Evolutionary conservation across 2,329 filamentous ascomycete species (phyloP), one percentile per base, ranked within the genome.

Genomic region (Exophiala mesophila): DNA sequence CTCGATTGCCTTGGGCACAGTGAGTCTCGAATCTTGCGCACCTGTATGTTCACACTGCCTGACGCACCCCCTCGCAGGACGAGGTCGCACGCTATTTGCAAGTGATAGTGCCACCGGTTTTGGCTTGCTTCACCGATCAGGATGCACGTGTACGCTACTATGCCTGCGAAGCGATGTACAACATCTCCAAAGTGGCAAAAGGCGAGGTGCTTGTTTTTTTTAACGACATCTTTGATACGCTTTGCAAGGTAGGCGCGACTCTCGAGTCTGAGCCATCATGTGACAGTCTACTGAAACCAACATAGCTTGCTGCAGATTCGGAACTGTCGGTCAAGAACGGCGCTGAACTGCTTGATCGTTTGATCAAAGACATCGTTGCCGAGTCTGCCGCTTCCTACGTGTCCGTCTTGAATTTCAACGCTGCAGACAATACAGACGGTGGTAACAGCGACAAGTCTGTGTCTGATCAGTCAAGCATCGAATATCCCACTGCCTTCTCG

Each of bases 91-190:
- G 83, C 48, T 96, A 97, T 63, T 76, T 98, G 37, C 83, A 88
- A 60, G 83, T 89, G 57, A 97, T 98, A 56, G 90, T 98, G 0
- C 90, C 90, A 33, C 94, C 94, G 3, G 92, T 98, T 4, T 76
- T 98, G 33, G 92, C 92, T 39, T 98, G 94, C 71, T 98, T 98
- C 66, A 87, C 86, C 44, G 94, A 98, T 57, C 92, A 97, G 70
- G 92, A 98, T 83, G 89, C 92, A 19, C 80, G 92, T 45, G 92
- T 97, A 21, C 80, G 92, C 52, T 98, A 98, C 65, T 98, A 98
- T 68, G 92, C 92, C 17, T 98, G 92, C 68, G 92, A 98, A 71
- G 94, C 89, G 65, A 98, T 98, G 92, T 98, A 98, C 70, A 98
- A 98, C 66, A 98, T 98, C 61, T 89, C 92, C 60, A 98, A 98